phyloP scores from a whole-genome alignment of 2,329 filamentous ascomycete species.

The Phialophora tarda region DNA sequence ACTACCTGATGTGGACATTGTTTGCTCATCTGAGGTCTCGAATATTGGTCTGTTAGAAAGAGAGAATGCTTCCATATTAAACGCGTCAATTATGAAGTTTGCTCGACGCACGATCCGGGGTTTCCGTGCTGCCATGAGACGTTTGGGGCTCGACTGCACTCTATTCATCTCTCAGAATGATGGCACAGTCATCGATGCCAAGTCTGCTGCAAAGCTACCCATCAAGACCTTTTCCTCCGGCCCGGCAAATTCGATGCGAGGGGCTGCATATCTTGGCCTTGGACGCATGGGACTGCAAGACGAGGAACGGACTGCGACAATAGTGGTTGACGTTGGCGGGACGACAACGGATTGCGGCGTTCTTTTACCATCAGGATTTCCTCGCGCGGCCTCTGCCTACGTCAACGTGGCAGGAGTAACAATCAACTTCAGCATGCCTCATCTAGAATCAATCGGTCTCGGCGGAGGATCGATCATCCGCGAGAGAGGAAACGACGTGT shows the following conservation, averaged over 20 bases:
- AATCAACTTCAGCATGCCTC: conserved; percentile 66
- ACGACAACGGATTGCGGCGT: conserved; percentile 70
- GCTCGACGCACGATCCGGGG: conserved; percentile 27
- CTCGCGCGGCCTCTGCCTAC: conserved; percentile 66
- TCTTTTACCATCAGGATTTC: conserved; percentile 66
- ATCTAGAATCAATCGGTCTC: conserved; percentile 62
- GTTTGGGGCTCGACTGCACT: conserved; percentile 46
- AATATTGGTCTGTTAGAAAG: conserved; percentile 59
- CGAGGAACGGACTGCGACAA: conserved; percentile 12
- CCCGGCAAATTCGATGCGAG: conserved; percentile 60
- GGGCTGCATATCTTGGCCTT: conserved; percentile 49
- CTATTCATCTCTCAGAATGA: conserved; percentile 61
- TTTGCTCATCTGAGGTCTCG: conserved; percentile 48
- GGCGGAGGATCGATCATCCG: conserved; percentile 58
- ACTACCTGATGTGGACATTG: conserved; percentile 47
- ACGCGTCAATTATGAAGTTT: conserved; percentile 54
- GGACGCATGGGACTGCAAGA: neutral
- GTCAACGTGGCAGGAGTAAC: conserved; percentile 67
- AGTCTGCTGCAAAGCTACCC: conserved; percentile 54
- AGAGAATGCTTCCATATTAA: conserved; percentile 69
- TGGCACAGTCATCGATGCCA: conserved; percentile 56
- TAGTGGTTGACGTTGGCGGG: conserved; percentile 69
- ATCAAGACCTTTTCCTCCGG: conserved; percentile 60
- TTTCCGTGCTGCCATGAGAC: conserved; percentile 30
- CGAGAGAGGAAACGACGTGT: conserved; percentile 45